Evolutionary conservation across 768 basidiomycete genomes (phyloP), one percentile per base, ranked within the genome.

Genomic region (Paxillus involutus): DNA sequence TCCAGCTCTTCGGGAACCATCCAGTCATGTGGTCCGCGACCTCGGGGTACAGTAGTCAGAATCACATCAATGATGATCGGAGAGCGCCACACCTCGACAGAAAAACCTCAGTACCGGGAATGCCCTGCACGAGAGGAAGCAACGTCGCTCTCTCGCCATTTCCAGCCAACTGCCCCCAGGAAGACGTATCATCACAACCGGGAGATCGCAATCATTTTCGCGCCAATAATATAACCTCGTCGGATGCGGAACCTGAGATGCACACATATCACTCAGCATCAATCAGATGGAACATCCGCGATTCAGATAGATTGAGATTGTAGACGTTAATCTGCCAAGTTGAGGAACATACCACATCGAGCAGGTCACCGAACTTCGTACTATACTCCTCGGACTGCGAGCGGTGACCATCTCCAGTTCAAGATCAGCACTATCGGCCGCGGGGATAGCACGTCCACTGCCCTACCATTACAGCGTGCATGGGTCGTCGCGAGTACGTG

Each of bases 321-420:
- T 59, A 36, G 58, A 65, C 49, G 62, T 66, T 66, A 65, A 65
- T 65, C 64, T 53, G 51, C 33, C 13, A 47, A 35, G 19, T 44
- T 40, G 42, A 44, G 45, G 42, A 30, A 21, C 33, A 35, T 21
- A 30, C 49, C 44, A 42, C 33, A 55, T 42, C 16, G 6, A 13
- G 17, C 43, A 44, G 39, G 14, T 11, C 11, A 44, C 16, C 19
- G 36, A 14, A 40, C 30, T 58, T 51, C 48, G 59, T 43, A 45
- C n/a, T 53, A 40, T 58, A 52, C 63, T 66, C 66, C 66, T 68
- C 66, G 66, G 66, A 61, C 55, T 26, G 43, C 49, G 24, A 56
- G 32, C 13, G 33, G 42, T 47, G 17, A 53, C 53, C 47, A n/a
- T n/a, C n/a, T n/a, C 30, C 41, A 42, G 16, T 44, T 16, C 17